Percentiles rank a stretch among this genome's conserved stretches.
phyloP scores from a whole-genome alignment of 345 rosid genomes.

The Kandelia obovata region DNA sequence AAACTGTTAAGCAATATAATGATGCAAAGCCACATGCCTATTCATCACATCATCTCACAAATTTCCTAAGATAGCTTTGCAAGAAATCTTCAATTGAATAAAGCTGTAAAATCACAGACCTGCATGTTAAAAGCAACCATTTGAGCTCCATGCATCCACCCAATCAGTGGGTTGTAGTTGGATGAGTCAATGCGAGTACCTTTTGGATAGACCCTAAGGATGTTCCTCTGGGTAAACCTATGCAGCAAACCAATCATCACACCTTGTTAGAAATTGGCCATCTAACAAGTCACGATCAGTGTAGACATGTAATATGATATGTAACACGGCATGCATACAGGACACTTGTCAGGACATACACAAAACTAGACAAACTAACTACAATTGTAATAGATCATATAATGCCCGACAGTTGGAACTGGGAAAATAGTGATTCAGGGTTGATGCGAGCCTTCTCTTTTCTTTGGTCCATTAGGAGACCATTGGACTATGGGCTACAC shows the following conservation, averaged over 20 bases:
- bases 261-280: background rate
- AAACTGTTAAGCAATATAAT: background rate
- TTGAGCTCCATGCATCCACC: constrained; percentile 89
- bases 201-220: constrained; percentile 83
- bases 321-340: background rate
- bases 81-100: constrained; percentile 3
- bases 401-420: background rate
- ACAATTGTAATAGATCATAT: background rate
- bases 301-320: background rate
- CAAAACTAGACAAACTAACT: background rate
- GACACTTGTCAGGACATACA: background rate
- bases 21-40: background rate
- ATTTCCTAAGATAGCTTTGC: background rate
- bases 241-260: constrained; percentile 23
- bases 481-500: too few species aligned
- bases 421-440: background rate
- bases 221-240: constrained; percentile 77
- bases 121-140: constrained; percentile 93
- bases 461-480: too few species aligned
- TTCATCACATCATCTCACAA: too few species aligned
- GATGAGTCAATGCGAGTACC: constrained; percentile 73
- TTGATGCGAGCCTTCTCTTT: too few species aligned
- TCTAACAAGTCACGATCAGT: constrained; percentile 5
- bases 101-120: constrained; percentile 33
- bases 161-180: constrained; percentile 61